Evolutionary conservation across 1,139 yeast species (phyloP), one percentile per base, ranked within the genome.

Genomic region (Meyerozyma smithsonii): DNA sequence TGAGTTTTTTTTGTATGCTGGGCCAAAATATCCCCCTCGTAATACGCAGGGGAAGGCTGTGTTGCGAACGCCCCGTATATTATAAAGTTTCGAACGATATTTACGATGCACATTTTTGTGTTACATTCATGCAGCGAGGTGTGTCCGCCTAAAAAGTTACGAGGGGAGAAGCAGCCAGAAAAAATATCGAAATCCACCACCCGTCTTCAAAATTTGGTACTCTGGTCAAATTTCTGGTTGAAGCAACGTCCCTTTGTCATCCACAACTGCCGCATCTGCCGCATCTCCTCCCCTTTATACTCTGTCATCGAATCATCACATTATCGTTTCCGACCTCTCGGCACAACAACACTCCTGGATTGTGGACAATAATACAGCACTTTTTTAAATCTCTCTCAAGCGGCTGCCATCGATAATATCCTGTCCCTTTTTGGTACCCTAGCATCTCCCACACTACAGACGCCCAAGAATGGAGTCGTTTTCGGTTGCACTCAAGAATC

Each of bases 401-500:
- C 24, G 24, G 24, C 24, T 20, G 24, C 6, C 24, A n/a, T n/a
- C n/a, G n/a, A n/a, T n/a, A n/a, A n/a, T n/a, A n/a, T n/a, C n/a
- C n/a, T n/a, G n/a, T n/a, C n/a, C n/a, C n/a, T n/a, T n/a, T n/a
- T n/a, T n/a, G n/a, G n/a, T n/a, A n/a, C n/a, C n/a, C n/a, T n/a
- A n/a, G n/a, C n/a, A n/a, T n/a, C n/a, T n/a, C n/a, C n/a, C n/a
- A n/a, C n/a, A n/a, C n/a, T n/a, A n/a, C n/a, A n/a, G n/a, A n/a
- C n/a, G n/a, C n/a, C 30, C 30, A 10, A 14, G 10, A 12, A 58
- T 59, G 62, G 62, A 59, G 42, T 52, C 55, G 7, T 57, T 58
- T 45, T 56, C 58, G 39, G 51, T 62, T 3, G 64, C 64, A 5
- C 48, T 54, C 37, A 59, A 55, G 41, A 58, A 55, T 41, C 63